Evolutionary conservation across 164 flowering plant species (phyloP).

Genomic region (Echeveria elegans): DNA sequence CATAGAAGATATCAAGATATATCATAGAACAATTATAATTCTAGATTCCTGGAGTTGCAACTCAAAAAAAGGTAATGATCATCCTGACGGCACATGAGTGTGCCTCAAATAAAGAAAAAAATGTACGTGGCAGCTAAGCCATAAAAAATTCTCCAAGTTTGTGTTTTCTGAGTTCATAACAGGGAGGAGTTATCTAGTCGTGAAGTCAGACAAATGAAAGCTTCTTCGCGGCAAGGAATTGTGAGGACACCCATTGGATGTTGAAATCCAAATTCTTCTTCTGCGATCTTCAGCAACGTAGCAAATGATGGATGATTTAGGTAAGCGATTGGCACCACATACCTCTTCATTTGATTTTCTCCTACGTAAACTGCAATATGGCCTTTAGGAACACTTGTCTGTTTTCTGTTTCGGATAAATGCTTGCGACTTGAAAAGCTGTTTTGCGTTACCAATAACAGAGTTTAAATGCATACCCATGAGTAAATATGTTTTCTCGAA

Average conservation of each 20-base stretch:
- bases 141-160: background rate
- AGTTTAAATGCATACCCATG: background rate
- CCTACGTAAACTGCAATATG: conserved; percentile 9
- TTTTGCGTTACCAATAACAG: background rate
- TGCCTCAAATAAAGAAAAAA: background rate
- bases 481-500: background rate
- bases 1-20: too few relatives aligned
- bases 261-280: conserved; percentile 7
- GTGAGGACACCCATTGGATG: conserved; percentile 8
- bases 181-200: background rate
- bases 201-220: conserved; percentile 3
- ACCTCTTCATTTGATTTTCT: conserved; percentile 10
- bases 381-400: conserved; percentile 1
- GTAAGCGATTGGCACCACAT: conserved; percentile 9
- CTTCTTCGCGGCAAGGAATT: conserved; percentile 9
- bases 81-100: too few relatives aligned
- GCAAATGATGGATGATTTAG: conserved; percentile 4
- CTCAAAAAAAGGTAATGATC: too few relatives aligned
- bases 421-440: conserved; percentile 5
- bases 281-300: background rate
- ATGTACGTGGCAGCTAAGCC: background rate
- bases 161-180: background rate
- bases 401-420: background rate
- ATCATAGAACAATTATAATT: too few relatives aligned
- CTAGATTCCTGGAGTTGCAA: too few relatives aligned